Evolutionary conservation across 805 yeast species (phyloP).

Genomic region (Saturnispora mendoncae): DNA sequence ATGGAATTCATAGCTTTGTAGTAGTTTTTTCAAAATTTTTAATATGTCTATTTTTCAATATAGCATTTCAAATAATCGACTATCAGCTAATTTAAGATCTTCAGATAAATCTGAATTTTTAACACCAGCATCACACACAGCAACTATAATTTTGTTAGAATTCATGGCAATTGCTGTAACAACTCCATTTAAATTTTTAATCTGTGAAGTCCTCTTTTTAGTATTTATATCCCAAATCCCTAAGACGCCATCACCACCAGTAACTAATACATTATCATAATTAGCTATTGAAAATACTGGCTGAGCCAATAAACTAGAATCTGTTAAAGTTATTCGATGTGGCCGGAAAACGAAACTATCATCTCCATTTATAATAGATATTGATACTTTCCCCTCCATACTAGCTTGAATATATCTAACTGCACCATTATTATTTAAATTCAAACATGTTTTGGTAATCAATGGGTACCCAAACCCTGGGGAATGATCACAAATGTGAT

Average conservation of each 20-base stretch:
- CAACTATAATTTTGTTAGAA: neutral
- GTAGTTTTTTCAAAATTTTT: neutral
- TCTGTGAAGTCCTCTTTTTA: slow-evolving; percentile 14
- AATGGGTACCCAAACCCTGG: slow-evolving; percentile 9
- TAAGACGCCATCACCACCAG: slow-evolving; percentile 21
- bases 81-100: slow-evolving; percentile 5
- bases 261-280: neutral
- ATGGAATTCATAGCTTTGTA: too few relatives aligned
- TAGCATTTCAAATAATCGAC: slow-evolving; percentile 5
- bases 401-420: slow-evolving; percentile 44
- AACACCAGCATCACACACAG: slow-evolving; percentile 8
- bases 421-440: neutral
- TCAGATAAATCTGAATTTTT: slow-evolving; percentile 6
- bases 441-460: slow-evolving; percentile 2
- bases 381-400: slow-evolving; percentile 74
- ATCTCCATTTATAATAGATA: slow-evolving; percentile 39
- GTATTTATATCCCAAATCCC: slow-evolving; percentile 27
- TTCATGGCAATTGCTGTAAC: slow-evolving; percentile 6
- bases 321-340: slow-evolving; percentile 40
- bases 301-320: slow-evolving; percentile 21
- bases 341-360: slow-evolving; percentile 71
- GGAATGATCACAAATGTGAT: neutral
- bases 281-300: slow-evolving; percentile 13
- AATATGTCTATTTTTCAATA: neutral
- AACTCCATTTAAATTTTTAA: slow-evolving; percentile 4